Conservation (phyloP, 257 asterid genomes). For the Jaltomata sinuosa region DNA sequence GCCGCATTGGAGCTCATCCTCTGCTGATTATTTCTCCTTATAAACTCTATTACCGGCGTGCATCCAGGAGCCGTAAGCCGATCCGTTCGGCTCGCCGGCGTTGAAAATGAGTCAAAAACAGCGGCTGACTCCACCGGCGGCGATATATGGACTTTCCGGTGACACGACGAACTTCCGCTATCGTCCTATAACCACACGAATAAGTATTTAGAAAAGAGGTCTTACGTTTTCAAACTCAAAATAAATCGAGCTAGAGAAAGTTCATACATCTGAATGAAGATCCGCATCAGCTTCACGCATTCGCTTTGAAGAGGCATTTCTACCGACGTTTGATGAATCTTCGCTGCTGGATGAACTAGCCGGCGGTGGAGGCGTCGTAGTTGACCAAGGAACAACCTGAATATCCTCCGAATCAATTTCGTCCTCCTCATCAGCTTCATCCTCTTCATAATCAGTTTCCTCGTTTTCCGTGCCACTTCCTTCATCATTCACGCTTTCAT, state of each 20-base stretch:
- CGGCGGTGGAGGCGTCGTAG: slow-evolving; percentile 36
- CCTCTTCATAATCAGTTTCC: slow-evolving; percentile 4
- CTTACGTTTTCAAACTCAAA: too few species aligned
- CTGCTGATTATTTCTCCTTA: slow-evolving; percentile 19
- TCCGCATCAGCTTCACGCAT: slow-evolving; percentile 9
- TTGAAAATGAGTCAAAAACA: neutral
- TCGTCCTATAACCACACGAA: slow-evolving; percentile 14
- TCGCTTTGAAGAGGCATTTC: slow-evolving; percentile 25
- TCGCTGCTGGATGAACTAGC: slow-evolving; percentile 27
- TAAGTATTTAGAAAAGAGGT: neutral
- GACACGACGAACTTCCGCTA: slow-evolving; percentile 6
- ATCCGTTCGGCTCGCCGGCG: slow-evolving; percentile 2
- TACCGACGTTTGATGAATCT: slow-evolving; percentile 9
- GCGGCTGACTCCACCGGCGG: neutral
- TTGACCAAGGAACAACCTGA: slow-evolving; percentile 48
- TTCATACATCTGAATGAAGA: slow-evolving; percentile 21
- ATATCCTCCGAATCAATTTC: slow-evolving; percentile 24
- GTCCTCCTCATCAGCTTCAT: slow-evolving; percentile 5
- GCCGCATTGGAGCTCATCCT: slow-evolving; percentile 9
- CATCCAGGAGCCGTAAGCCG: slow-evolving; percentile 10
- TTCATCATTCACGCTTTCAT: slow-evolving; percentile 4
- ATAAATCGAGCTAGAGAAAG: neutral
- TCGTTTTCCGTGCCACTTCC: neutral
- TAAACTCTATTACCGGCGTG: slow-evolving; percentile 9
- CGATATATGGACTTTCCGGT: neutral